phyloP scores from a whole-genome alignment of 1,139 yeast species.

The Arxiozyma telluris region DNA sequence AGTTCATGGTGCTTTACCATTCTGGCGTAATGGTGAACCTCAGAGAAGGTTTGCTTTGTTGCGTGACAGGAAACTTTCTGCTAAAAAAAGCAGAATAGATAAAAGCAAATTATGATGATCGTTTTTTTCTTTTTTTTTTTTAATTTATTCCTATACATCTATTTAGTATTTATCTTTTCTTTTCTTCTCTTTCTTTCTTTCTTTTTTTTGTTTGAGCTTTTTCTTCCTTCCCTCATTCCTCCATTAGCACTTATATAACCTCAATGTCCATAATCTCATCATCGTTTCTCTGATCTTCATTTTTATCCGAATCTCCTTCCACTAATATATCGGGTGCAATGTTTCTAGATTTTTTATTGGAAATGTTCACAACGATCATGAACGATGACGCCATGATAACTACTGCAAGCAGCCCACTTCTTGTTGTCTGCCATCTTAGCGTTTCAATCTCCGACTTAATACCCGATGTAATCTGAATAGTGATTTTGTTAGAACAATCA shows the following conservation, averaged over 20 bases:
- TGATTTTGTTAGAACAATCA: constrained; percentile 77
- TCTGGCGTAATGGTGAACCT: constrained; percentile 69
- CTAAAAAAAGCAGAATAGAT: neutral
- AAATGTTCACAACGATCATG: constrained; percentile 41
- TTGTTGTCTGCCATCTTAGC: constrained; percentile 85
- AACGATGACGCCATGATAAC: constrained; percentile 38
- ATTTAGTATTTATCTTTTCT: neutral
- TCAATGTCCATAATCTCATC: neutral
- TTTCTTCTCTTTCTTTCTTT: constrained; percentile 3
- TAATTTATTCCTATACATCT: neutral
- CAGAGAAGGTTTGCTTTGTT: constrained; percentile 49
- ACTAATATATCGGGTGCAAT: neutral
- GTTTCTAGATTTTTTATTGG: constrained; percentile 30
- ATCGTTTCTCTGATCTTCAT: neutral
- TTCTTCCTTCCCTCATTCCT: too few relatives aligned
- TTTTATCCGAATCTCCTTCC: neutral
- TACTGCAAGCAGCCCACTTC: constrained; percentile 54
- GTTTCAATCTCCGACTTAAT: constrained; percentile 81
- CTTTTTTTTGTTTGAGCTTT: too few relatives aligned
- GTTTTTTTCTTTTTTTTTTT: too few relatives aligned
- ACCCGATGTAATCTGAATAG: constrained; percentile 73
- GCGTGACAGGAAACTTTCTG: constrained; percentile 33
- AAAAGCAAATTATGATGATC: constrained; percentile 4
- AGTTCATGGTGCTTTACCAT: constrained; percentile 55
- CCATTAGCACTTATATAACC: neutral